Percentiles rank a stretch among this genome's conserved stretches.
Conservation (phyloP, 371 early-diverging fungal genomes). For the Syncephalis fuscata region DNA sequence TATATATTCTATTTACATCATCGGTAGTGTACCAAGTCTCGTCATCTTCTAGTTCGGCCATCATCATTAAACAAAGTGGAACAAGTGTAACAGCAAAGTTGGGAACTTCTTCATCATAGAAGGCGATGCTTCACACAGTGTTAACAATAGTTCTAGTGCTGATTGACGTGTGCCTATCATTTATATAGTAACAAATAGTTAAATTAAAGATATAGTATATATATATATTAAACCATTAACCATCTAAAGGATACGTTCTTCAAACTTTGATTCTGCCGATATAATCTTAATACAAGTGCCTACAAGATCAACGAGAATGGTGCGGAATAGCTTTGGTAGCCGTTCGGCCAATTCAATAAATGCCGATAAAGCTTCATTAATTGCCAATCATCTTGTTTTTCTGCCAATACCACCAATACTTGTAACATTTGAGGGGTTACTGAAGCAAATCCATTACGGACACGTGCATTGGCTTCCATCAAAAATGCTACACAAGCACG, state of each 20-base stretch:
- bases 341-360: conserved; percentile 80
- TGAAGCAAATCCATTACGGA: conserved; percentile 32
- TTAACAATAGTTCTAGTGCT: conserved; percentile 76
- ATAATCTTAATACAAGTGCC: conserved; percentile 57
- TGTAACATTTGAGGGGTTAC: conserved; percentile 72
- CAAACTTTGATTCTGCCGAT: conserved; percentile 1
- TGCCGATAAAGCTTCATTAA: conserved; percentile 53
- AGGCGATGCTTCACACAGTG: conserved; percentile 74
- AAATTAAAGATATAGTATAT: too few relatives aligned
- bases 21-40: conserved; percentile 82
- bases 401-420: conserved; percentile 40
- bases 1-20: conserved; percentile 19
- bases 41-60: conserved; percentile 76
- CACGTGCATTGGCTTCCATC: conserved; percentile 37
- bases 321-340: conserved; percentile 61
- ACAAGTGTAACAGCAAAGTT: conserved; percentile 56
- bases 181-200: too few relatives aligned
- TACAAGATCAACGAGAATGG: conserved; percentile 30
- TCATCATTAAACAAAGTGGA: conserved; percentile 82
- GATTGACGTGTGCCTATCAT: conserved; percentile 49
- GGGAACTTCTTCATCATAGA: conserved; percentile 68
- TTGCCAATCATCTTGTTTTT: conserved; percentile 54
- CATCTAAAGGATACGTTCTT: conserved; percentile 1
- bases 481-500: conserved; percentile 75
- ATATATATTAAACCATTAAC: too few relatives aligned